Conservation (phyloP, 2,329 filamentous ascomycete genomes). For the Phaeophleospora eucalypticola region DNA sequence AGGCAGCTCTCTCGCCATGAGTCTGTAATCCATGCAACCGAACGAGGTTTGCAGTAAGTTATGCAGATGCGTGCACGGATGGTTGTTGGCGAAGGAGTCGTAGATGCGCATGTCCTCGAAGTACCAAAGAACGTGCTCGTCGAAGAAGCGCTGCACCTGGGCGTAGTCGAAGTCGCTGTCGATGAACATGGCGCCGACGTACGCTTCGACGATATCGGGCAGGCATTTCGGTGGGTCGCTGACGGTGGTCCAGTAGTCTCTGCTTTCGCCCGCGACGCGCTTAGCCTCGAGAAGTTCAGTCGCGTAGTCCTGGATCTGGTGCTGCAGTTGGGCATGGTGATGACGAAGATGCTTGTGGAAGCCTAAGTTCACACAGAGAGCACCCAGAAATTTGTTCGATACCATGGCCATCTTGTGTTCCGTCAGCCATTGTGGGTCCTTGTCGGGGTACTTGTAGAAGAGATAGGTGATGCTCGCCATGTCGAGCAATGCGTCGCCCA, state of each 20-base stretch:
- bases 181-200: conserved; percentile 85
- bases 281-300: conserved; percentile 55
- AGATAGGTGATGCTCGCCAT: conserved; percentile 80
- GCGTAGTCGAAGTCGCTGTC: conserved; percentile 76
- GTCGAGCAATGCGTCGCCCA: conserved; percentile 85
- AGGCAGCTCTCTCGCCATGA: conserved; percentile 50
- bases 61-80: conserved; percentile 68
- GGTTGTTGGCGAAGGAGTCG: conserved; percentile 79
- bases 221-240: conserved; percentile 69
- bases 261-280: conserved; percentile 45
- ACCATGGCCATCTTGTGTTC: conserved; percentile 99
- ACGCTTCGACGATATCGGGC: conserved; percentile 83
- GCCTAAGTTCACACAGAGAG: conserved; percentile 70
- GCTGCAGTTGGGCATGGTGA: conserved; percentile 47
- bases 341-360: conserved; percentile 69
- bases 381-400: conserved; percentile 88
- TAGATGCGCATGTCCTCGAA: conserved; percentile 85
- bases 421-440: conserved; percentile 92
- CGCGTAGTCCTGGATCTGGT: conserved; percentile 53
- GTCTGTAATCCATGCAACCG: conserved; percentile 59
- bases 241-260: conserved; percentile 66
- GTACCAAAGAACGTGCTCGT: conserved; percentile 66
- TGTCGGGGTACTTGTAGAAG: conserved; percentile 69
- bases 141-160: conserved; percentile 72
- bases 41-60: conserved; percentile 61